A percentile compares a stretch with the other conserved stretches of the same genome.
These are phyloP conservation scores for Rhizophora mangle DNA, from an alignment of 345 rosid species.

Conservation along the genomic window DNA sequence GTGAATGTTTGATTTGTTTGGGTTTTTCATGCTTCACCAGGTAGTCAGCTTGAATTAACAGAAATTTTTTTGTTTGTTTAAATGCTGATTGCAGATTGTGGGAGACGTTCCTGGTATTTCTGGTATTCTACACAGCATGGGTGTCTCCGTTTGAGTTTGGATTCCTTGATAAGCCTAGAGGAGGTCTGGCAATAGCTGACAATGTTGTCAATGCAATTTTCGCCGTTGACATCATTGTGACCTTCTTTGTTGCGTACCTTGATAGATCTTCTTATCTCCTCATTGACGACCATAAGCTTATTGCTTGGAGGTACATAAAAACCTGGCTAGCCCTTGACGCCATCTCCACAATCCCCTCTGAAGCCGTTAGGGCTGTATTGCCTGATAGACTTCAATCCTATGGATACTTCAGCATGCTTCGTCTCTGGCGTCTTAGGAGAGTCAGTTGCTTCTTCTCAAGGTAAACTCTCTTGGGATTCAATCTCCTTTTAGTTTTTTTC, in stretches of 20 bases:
- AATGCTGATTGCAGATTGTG: slow-evolving; percentile 47
- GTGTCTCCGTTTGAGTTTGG: slow-evolving; percentile 88
- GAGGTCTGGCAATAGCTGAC: slow-evolving; percentile 46
- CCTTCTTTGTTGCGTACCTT: slow-evolving; percentile 76
- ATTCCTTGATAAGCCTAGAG: slow-evolving; percentile 44
- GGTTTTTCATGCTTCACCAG: neutral
- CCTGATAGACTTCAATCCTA: slow-evolving; percentile 49
- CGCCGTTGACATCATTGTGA: slow-evolving; percentile 62
- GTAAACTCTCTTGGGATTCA: slow-evolving; percentile 16
- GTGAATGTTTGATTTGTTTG: neutral
- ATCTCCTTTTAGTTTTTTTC: neutral
- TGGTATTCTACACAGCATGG: slow-evolving; percentile 90
- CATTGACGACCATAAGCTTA: slow-evolving; percentile 47
- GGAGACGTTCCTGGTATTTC: slow-evolving; percentile 63
- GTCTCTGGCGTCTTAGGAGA: slow-evolving; percentile 91
- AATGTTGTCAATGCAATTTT: slow-evolving; percentile 65
- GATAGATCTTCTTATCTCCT: slow-evolving; percentile 68
- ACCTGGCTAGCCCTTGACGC: slow-evolving; percentile 64
- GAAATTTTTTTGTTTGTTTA: neutral
- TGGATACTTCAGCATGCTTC: slow-evolving; percentile 73
- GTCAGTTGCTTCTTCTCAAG: slow-evolving; percentile 61
- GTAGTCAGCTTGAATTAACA: too few species aligned
- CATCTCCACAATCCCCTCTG: slow-evolving; percentile 73
- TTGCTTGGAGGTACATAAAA: slow-evolving; percentile 56
- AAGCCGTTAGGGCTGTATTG: slow-evolving; percentile 36